These are phyloP conservation scores for Dactylella cylindrospora DNA, from an alignment of 2,329 filamentous ascomycete species.

Conservation along the genomic window DNA sequence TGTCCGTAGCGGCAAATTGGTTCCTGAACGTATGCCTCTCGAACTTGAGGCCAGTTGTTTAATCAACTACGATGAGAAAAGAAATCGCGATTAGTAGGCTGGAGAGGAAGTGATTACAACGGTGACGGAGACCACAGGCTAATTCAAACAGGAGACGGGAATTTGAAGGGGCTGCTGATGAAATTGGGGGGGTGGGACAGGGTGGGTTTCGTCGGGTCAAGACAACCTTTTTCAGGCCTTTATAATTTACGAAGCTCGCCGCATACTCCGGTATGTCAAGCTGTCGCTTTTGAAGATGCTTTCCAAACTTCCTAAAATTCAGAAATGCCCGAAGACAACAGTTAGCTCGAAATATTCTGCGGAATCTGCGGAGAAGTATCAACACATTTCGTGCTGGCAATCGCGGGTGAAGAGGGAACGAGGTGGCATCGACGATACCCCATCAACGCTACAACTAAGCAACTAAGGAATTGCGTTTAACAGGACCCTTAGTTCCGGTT, in stretches of 20 bases:
- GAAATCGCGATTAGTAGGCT: slow-evolving; percentile 19
- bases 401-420: not conserved
- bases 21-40: slow-evolving; percentile 37
- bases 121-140: too few relatives aligned
- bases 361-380: slow-evolving; percentile 2
- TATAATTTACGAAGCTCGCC: slow-evolving; percentile 98
- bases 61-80: slow-evolving; percentile 22
- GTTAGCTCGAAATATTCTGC: slow-evolving; percentile 10
- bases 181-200: not conserved
- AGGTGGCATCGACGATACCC: slow-evolving; percentile 27
- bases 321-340: slow-evolving; percentile 1
- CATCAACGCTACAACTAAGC: slow-evolving; percentile 27
- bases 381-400: slow-evolving; percentile 16
- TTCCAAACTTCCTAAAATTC: slow-evolving; percentile 89
- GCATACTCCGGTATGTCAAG: slow-evolving; percentile 99
- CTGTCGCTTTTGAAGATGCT: slow-evolving; percentile 98
- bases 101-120: slow-evolving; percentile 4
- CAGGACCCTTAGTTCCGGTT: slow-evolving; percentile 10
- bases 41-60: slow-evolving; percentile 42
- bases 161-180: not conserved
- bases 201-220: slow-evolving; percentile 38
- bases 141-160: slow-evolving; percentile 20
- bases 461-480: slow-evolving; percentile 3
- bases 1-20: slow-evolving; percentile 31
- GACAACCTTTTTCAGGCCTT: slow-evolving; percentile 92